Base-by-base conservation (phyloP, 352 stramenopile genomes). In the Phytophthora megakarya region DNA sequence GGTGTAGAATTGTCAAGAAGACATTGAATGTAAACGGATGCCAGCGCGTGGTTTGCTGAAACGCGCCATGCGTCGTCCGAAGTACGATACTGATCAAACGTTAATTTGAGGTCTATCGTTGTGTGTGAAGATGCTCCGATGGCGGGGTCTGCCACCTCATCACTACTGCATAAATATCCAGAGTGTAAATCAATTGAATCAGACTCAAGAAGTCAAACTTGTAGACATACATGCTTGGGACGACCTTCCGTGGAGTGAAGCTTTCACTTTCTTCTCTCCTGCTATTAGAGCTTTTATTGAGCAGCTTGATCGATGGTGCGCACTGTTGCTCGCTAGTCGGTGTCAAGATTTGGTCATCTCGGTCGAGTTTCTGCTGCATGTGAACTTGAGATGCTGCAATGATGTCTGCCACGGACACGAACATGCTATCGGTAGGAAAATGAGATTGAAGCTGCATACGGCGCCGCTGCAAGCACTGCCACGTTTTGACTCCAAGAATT, bases 21-120 rank as follows among this genome's bases (percentile, higher is more conserved):
- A 16, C 44, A 60, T 32, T 48, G 40, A 9, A 78, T 44, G 10
- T 74, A 74, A 5, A 75, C 47, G 1, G 75, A 80, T 23, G 81
- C 81, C 11, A 90, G 50, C 7, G 61, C 71, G 43, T 84, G 72
- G 52, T 86, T 77, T 8, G 77, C 77, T 12, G 79, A 85, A 21
- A 79, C 45, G 43, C 59, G 61, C 81, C 81, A 90, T n/a, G 81
- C 77, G 9, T 75, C 66, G 6, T 79, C 64, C 25, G 61, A 46
- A 8, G 70, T 81, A 9, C 61, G 56, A n/a, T 62, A 72, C 16
- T 67, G 55, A 8, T 62, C 65, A 54, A 65, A 61, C 0, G 43
- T 57, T 32, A 64, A 5, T 32, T 23, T 50, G 23, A 54, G 42
- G 23, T 37, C 39, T 46, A 53, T 37, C 5, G 49, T 22, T 11